A percentile compares a stretch with the other conserved stretches of the same genome.
Evolutionary conservation across 129 eudicot species (phyloP).

Genomic region (Artemisia annua): DNA sequence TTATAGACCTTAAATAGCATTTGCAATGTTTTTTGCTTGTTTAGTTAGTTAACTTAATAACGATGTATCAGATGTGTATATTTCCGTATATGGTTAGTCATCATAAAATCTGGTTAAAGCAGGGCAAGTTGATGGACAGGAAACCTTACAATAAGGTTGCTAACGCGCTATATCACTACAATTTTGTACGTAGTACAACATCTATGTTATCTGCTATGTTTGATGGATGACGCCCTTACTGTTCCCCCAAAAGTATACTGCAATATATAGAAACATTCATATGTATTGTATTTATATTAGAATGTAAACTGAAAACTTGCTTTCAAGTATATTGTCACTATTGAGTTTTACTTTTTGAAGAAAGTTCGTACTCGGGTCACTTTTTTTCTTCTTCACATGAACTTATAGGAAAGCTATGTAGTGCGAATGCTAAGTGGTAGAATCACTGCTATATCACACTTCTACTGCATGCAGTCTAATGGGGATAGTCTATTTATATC

Average conservation of each 20-base stretch:
- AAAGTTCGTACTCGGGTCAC: not conserved
- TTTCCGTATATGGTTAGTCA: not conserved
- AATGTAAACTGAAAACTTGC: not conserved
- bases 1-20: slow-evolving; percentile 9
- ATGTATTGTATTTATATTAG: not conserved
- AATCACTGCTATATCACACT: not conserved
- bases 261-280: not conserved
- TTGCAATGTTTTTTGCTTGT: not conserved
- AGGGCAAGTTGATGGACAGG: slow-evolving; percentile 9
- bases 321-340: slow-evolving; percentile 1
- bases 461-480: slow-evolving; percentile 11
- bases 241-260: slow-evolving; percentile 1
- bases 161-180: not conserved
- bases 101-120: slow-evolving; percentile 11
- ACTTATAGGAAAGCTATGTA: slow-evolving; percentile 5
- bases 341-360: slow-evolving; percentile 13
- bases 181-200: slow-evolving; percentile 6
- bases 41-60: slow-evolving; percentile 11
- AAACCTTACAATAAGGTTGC: slow-evolving; percentile 5
- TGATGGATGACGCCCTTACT: slow-evolving; percentile 6
- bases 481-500: slow-evolving; percentile 8
- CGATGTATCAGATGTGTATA: slow-evolving; percentile 15
- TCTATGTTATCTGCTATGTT: not conserved
- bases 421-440: slow-evolving; percentile 9
- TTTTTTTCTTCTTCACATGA: not conserved